Conservation (phyloP, 2,329 filamentous ascomycete genomes). For the Huntiella bhutanensis region DNA sequence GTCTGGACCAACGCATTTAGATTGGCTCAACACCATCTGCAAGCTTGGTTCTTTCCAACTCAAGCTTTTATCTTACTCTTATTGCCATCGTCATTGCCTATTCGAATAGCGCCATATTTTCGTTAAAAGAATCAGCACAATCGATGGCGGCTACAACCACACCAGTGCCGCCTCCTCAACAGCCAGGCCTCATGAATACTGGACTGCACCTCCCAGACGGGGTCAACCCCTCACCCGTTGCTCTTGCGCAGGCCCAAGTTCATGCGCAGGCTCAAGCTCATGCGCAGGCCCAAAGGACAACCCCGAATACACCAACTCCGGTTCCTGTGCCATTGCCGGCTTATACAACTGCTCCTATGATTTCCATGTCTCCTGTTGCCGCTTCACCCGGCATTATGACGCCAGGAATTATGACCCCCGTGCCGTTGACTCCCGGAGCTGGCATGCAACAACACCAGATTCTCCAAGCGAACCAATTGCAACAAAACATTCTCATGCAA, state of each 20-base stretch:
- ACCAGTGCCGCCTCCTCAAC: slow-evolving; percentile 6
- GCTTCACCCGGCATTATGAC: slow-evolving; percentile 10
- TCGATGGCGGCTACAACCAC: slow-evolving; percentile 10
- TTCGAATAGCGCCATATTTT: no score
- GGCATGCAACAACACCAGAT: slow-evolving; percentile 7
- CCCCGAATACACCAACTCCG: slow-evolving; percentile 5
- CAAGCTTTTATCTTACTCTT: no score
- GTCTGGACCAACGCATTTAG: no score
- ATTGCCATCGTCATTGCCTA: no score
- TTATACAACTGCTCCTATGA: slow-evolving; percentile 15
- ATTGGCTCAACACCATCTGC: no score
- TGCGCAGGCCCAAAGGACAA: slow-evolving; percentile 10
- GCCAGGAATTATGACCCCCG: slow-evolving; percentile 4
- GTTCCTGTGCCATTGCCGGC: slow-evolving; percentile 8
- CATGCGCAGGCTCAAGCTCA: slow-evolving; percentile 10
- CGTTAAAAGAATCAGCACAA: no score
- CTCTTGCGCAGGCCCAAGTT: slow-evolving; percentile 12
- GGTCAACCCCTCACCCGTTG: slow-evolving; percentile 10
- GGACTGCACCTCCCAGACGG: slow-evolving; percentile 13
- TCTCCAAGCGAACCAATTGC: slow-evolving; percentile 4
- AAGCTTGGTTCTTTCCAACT: no score
- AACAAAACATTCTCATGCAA: slow-evolving; percentile 3
- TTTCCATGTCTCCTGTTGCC: slow-evolving; percentile 10
- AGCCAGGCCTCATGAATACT: slow-evolving; percentile 8
- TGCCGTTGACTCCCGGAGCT: slow-evolving; percentile 6